phyloP scores from a whole-genome alignment of 805 yeast genomes.

The Starmera dryadoides region DNA sequence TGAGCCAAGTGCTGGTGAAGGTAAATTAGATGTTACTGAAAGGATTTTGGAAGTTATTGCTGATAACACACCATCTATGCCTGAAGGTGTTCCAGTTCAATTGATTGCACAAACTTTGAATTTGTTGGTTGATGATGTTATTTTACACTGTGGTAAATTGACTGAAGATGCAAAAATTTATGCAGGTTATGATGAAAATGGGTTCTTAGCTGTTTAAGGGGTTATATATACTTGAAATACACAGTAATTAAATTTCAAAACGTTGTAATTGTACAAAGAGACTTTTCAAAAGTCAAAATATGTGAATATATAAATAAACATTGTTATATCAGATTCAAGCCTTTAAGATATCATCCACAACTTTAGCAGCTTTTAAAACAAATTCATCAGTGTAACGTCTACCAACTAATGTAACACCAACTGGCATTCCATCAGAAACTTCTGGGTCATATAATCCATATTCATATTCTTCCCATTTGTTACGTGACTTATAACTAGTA shows the following conservation, averaged over 20 bases:
- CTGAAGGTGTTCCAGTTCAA: conserved; percentile 69
- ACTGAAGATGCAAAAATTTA: conserved; percentile 65
- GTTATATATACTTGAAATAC: neutral
- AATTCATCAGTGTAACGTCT: conserved; percentile 44
- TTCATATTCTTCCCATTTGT: conserved; percentile 26
- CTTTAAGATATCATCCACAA: conserved; percentile 15
- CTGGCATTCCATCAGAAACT: conserved; percentile 48
- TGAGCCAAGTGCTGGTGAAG: conserved; percentile 26
- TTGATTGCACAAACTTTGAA: conserved; percentile 52
- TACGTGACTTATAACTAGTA: conserved; percentile 12
- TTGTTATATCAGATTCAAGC: neutral
- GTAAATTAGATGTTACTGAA: conserved; percentile 23
- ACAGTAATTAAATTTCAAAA: too few relatives aligned
- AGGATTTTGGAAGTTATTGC: conserved; percentile 40
- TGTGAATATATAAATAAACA: neutral
- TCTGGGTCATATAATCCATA: conserved; percentile 27
- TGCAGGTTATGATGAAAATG: conserved; percentile 61
- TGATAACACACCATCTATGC: conserved; percentile 49
- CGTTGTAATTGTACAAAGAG: too few relatives aligned
- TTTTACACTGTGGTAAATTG: conserved; percentile 42
- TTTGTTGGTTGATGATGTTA: conserved; percentile 41
- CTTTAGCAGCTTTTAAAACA: conserved; percentile 36
- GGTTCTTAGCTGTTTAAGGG: conserved; percentile 43
- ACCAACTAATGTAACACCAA: conserved; percentile 43
- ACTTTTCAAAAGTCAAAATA: too few relatives aligned